Base-by-base conservation (phyloP, 805 yeast species). In the Yarrowia divulgata region DNA sequence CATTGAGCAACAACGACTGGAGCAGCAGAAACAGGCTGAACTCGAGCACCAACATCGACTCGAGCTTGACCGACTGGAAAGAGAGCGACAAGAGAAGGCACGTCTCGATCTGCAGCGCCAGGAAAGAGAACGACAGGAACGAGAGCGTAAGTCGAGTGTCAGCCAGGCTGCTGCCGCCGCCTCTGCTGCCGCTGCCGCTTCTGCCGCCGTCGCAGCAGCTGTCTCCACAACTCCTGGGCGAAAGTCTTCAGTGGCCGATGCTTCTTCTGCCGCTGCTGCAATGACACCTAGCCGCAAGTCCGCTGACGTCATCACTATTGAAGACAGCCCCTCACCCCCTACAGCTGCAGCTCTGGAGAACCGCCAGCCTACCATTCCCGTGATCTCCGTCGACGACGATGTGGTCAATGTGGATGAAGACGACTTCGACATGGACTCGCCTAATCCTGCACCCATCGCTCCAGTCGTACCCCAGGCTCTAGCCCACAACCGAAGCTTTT, bases 301-400 rank as follows among this genome's bases (percentile, higher is more conserved):
- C n/a, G 35, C 43, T 7, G 67, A 35, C 12, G 43, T 48, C 16
- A 46, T 62, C 43, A 62, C 43, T 13, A 40, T 48, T 19, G 57
- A 39, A 5, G 55, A 37, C 35, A 19, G 29, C 6, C 57, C 68
- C 16, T 63, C 68, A 35, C 68, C 68, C n/a, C 57, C 68, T 9
- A 63, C 57, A 29, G 68, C 68, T 10, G 57, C 57, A 2, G 57
- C 68, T 48, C 48, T 63, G 23, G 57, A 63, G 29, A 60, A 45
- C 52, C 29, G 66, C 3, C 42, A 60, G 34, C 66, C 66, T 16
- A 60, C 66, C 2, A 60, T 60, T 10, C 66, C 66, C 34, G 66
- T 60, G 18, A 60, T 60, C 16, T 60, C 66, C 10, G 66, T 60
- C 4, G 66, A 60, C 42, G 66, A 54, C 35, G 60, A 54, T 54